Conservation (phyloP, 2,329 filamentous ascomycete genomes). For the Apiospora phragmitis region DNA sequence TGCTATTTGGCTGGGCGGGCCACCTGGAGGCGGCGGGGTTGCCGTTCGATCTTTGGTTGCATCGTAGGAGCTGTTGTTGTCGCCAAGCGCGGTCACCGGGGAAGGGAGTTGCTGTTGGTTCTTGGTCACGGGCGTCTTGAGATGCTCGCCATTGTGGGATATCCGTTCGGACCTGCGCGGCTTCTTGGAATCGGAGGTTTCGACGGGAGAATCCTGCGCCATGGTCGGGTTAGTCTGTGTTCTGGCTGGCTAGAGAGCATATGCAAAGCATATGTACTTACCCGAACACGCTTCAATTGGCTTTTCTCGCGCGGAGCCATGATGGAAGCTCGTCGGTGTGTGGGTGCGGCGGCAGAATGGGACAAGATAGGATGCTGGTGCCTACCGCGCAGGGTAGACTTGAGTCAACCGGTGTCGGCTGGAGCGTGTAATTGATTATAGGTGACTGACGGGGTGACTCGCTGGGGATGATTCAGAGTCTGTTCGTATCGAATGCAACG, state of each 20-base stretch:
- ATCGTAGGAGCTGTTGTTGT: constrained; percentile 62
- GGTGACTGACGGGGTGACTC: not conserved
- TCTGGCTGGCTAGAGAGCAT: not conserved
- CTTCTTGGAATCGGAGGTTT: constrained; percentile 70
- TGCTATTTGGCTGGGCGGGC: constrained; percentile 54
- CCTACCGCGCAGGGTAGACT: not conserved
- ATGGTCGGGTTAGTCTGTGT: constrained; percentile 24
- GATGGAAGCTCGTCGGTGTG: not conserved
- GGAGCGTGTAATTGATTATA: not conserved
- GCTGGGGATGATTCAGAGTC: not conserved
- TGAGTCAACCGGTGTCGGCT: constrained; percentile 3
- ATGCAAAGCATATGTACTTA: constrained; percentile 45
- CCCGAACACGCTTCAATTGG: constrained; percentile 80
- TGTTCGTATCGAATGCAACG: not conserved
- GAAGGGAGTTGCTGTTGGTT: constrained; percentile 74
- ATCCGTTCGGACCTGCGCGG: constrained; percentile 76
- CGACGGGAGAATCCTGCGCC: constrained; percentile 65
- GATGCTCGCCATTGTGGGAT: constrained; percentile 48
- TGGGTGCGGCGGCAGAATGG: not conserved
- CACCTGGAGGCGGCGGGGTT: constrained; percentile 67
- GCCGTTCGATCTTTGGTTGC: constrained; percentile 66
- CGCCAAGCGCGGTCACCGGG: constrained; percentile 66
- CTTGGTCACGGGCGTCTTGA: constrained; percentile 59
- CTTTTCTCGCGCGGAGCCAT: constrained; percentile 74
- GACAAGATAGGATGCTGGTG: constrained; percentile 1